Evolutionary conservation across 331 rosid species (phyloP).

Genomic region (Acacia concinna): DNA sequence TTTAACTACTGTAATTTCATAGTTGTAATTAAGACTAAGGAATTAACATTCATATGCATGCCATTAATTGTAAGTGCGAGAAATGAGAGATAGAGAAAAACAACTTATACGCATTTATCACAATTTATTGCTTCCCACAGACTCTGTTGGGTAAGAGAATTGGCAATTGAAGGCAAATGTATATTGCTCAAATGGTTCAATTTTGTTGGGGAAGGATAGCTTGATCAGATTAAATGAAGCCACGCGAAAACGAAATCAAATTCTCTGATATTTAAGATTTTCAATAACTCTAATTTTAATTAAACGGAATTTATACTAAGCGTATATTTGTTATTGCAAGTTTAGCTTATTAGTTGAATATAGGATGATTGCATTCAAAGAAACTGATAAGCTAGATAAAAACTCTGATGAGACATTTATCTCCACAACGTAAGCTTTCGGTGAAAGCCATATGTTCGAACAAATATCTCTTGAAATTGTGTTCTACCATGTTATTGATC

Average conservation of each 20-base stretch:
- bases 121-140: background rate
- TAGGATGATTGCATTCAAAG: background rate
- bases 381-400: background rate
- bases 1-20: background rate
- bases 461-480: background rate
- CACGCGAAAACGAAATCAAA: background rate
- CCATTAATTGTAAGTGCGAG: background rate
- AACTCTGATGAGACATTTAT: background rate
- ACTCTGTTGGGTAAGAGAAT: background rate
- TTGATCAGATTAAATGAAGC: background rate
- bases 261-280: no score
- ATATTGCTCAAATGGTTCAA: background rate
- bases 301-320: background rate
- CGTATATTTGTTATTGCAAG: background rate
- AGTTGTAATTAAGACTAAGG: background rate
- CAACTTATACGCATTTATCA: background rate
- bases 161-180: background rate
- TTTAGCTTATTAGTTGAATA: background rate
- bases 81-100: background rate
- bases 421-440: background rate
- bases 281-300: background rate
- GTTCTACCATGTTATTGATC: background rate
- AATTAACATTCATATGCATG: background rate
- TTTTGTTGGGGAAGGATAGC: background rate
- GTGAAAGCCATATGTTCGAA: background rate